Evolutionary conservation across 257 asterid species (phyloP).

Genomic region (Przewalskia tangutica): DNA sequence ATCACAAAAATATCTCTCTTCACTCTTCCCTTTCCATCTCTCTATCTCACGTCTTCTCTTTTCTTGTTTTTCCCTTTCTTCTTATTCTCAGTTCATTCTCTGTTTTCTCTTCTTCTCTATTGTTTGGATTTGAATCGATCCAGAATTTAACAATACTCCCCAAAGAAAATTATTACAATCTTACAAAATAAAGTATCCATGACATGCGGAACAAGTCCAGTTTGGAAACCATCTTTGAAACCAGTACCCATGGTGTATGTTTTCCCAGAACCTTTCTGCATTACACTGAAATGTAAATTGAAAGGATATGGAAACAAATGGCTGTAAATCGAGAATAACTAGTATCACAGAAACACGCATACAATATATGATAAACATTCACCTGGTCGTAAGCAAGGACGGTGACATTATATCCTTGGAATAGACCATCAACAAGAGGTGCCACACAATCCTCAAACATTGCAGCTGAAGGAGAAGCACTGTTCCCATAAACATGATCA

Average conservation of each 20-base stretch:
- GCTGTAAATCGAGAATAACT: too few relatives aligned
- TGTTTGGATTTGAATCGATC: too few relatives aligned
- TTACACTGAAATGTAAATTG: constrained; percentile 8
- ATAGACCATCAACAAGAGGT: constrained; percentile 89
- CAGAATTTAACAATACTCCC: too few relatives aligned
- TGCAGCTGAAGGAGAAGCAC: constrained; percentile 60
- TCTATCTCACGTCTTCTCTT: too few relatives aligned
- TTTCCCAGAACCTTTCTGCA: constrained; percentile 98
- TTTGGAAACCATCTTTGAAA: constrained; percentile 69
- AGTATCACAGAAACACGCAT: too few relatives aligned
- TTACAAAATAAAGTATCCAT: constrained; percentile 79
- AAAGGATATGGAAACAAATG: neutral
- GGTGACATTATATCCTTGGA: constrained; percentile 98
- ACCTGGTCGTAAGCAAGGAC: constrained; percentile 99
- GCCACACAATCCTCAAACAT: constrained; percentile 96
- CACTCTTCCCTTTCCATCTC: too few relatives aligned
- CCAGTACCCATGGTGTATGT: constrained; percentile 98
- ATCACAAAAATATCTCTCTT: too few relatives aligned
- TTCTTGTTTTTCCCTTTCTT: too few relatives aligned
- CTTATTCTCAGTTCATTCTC: too few relatives aligned
- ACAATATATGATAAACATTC: too few relatives aligned
- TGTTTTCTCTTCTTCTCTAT: too few relatives aligned
- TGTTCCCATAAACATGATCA: constrained; percentile 93
- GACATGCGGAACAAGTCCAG: constrained; percentile 82
- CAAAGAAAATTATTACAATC: too few relatives aligned